Conservation (phyloP, 2,329 filamentous ascomycete species). For the Alternaria postmessia region DNA sequence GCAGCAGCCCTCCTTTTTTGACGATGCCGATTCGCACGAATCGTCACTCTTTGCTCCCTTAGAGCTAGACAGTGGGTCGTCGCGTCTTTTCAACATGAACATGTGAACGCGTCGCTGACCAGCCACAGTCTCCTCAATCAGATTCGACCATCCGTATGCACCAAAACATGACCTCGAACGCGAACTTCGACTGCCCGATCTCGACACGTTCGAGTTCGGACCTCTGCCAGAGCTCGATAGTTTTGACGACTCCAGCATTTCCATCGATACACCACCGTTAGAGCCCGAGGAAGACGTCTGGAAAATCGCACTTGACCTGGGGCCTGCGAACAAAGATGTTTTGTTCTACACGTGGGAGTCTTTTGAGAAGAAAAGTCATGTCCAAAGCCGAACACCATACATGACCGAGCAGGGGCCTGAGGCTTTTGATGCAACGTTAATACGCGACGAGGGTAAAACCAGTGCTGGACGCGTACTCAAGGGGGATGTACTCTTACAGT, state of each 20-base stretch:
- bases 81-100: conserved; percentile 28
- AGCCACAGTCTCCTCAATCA: conserved; percentile 44
- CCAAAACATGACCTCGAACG: conserved; percentile 44
- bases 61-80: conserved; percentile 48
- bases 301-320: conserved; percentile 47
- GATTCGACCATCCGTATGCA: conserved; percentile 52
- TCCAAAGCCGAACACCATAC: conserved; percentile 60
- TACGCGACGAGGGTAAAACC: conserved; percentile 53
- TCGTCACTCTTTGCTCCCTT: conserved; percentile 45
- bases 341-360: conserved; percentile 73
- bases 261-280: conserved; percentile 33
- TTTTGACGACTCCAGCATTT: conserved; percentile 42
- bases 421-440: conserved; percentile 69
- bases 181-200: conserved; percentile 49
- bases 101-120: conserved; percentile 27
- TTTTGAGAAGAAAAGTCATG: conserved; percentile 61
- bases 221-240: conserved; percentile 46
- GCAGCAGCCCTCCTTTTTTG: conserved; percentile 60
- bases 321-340: conserved; percentile 39
- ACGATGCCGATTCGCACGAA: conserved; percentile 28
- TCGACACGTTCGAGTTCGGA: conserved; percentile 53
- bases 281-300: conserved; percentile 52
- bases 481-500: conserved; percentile 52
- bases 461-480: conserved; percentile 51
- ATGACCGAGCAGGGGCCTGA: conserved; percentile 73